A percentile compares a stretch with the other conserved stretches of the same genome.
These are phyloP conservation scores for Phytomonas francai DNA, from an alignment of 208 protist species.

Conservation along the genomic window DNA sequence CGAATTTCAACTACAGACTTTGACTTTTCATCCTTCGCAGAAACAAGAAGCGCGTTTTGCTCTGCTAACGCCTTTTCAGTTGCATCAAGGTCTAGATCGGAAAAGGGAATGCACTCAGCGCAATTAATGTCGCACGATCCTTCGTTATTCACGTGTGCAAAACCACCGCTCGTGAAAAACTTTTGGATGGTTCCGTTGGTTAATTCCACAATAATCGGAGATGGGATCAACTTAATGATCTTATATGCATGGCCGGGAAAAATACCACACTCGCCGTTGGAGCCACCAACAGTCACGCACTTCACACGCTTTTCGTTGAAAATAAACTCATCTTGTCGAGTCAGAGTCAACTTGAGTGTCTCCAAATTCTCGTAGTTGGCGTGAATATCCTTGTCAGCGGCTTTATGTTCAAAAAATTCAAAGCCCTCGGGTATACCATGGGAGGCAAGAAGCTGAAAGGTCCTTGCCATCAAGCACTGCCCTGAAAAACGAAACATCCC, in stretches of 20 bases:
- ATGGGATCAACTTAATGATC: constrained; percentile 70
- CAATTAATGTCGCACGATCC: constrained; percentile 89
- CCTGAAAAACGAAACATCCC: constrained; percentile 73
- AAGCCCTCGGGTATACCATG: constrained; percentile 76
- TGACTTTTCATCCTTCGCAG: constrained; percentile 76
- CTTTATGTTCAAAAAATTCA: constrained; percentile 79
- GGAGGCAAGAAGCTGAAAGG: constrained; percentile 39
- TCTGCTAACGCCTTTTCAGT: constrained; percentile 80
- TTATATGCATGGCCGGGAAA: constrained; percentile 86
- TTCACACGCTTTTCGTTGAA: constrained; percentile 73
- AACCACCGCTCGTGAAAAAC: constrained; percentile 85
- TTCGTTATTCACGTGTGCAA: constrained; percentile 90
- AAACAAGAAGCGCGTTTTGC: constrained; percentile 42
- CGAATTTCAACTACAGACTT: constrained; percentile 78
- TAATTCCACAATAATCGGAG: constrained; percentile 71
- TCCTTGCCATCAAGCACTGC: constrained; percentile 49
- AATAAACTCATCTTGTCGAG: constrained; percentile 87
- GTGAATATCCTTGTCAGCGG: constrained; percentile 82
- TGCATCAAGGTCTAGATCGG: constrained; percentile 62
- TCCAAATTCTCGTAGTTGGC: constrained; percentile 74
- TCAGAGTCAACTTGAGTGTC: constrained; percentile 78
- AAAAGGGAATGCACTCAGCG: constrained; percentile 78
- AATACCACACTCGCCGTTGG: constrained; percentile 80
- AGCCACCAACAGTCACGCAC: constrained; percentile 70
- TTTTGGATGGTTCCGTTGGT: constrained; percentile 62